Evolutionary conservation across 2,329 filamentous ascomycete species (phyloP).

Genomic region (Fusarium circinatum): DNA sequence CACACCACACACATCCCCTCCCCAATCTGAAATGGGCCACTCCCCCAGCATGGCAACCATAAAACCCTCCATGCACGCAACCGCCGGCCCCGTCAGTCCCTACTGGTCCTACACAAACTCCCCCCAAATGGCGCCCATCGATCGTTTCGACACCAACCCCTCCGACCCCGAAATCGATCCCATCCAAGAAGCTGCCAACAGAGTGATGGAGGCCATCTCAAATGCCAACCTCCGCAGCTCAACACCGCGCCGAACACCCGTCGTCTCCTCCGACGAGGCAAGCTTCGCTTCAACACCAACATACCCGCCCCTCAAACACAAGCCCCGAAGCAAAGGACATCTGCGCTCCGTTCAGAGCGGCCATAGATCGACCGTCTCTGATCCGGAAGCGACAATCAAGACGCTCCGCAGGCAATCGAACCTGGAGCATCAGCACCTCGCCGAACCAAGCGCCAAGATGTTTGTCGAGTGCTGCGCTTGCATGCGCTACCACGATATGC

Average conservation of each 20-base stretch:
- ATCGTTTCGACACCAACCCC: conserved; percentile 29
- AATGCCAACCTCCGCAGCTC: conserved; percentile 37
- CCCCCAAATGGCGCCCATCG: conserved; percentile 27
- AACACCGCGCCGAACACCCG: conserved; percentile 28
- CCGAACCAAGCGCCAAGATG: conserved; percentile 67
- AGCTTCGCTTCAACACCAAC: conserved; percentile 48
- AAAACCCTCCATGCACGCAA: conserved; percentile 12
- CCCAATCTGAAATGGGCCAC: conserved; percentile 52
- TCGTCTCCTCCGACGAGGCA: conserved; percentile 22
- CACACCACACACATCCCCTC: conserved; percentile 54
- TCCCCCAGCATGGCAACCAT: conserved; percentile 26
- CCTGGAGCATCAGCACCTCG: conserved; percentile 17
- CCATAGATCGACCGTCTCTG: conserved; percentile 30
- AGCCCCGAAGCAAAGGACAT: conserved; percentile 38
- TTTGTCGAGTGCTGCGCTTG: conserved; percentile 73
- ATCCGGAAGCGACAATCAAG: conserved; percentile 23
- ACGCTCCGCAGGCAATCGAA: conserved; percentile 24
- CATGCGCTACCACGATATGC: conserved; percentile 73
- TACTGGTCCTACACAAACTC: conserved; percentile 39
- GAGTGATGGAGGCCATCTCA: conserved; percentile 47
- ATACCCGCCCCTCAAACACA: conserved; percentile 51
- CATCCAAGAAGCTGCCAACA: conserved; percentile 46
- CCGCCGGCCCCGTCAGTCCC: conserved; percentile 26
- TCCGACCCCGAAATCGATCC: conserved; percentile 40
- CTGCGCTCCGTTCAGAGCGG: conserved; percentile 28